These are phyloP conservation scores for Mycena crocata DNA, from an alignment of 768 basidiomycete genomes.

Conservation along the genomic window DNA sequence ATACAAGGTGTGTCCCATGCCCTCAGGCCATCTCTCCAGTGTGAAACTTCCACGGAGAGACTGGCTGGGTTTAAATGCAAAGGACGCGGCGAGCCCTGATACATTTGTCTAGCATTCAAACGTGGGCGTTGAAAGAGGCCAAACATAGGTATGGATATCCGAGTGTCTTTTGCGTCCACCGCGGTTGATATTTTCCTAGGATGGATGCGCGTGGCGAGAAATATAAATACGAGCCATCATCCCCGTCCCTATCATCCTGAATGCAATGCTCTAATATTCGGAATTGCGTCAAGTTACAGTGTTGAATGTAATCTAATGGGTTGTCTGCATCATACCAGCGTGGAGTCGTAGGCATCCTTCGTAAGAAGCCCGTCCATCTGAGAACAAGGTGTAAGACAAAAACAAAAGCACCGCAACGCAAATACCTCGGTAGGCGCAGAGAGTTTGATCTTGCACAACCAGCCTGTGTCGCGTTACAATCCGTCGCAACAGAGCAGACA, in stretches of 20 bases:
- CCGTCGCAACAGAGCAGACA: background rate
- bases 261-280: conserved; percentile 32
- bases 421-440: conserved; percentile 81
- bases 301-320: conserved; percentile 26
- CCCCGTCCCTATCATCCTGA: conserved; percentile 41
- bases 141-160: too few relatives aligned
- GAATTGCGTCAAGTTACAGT: too few relatives aligned
- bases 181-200: too few relatives aligned
- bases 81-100: background rate
- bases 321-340: conserved; percentile 41
- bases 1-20: conserved; percentile 77
- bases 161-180: too few relatives aligned
- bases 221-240: conserved; percentile 80
- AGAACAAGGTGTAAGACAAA: background rate
- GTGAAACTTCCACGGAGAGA: too few relatives aligned
- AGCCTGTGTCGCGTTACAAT: conserved; percentile 65
- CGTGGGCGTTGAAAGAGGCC: conserved; percentile 93
- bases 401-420: background rate
- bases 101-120: conserved; percentile 74
- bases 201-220: conserved; percentile 96
- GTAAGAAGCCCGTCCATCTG: conserved; percentile 81
- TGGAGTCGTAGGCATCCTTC: conserved; percentile 76
- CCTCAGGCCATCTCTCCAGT: too few relatives aligned
- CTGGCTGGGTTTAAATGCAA: too few relatives aligned
- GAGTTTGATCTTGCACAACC: conserved; percentile 95